A percentile compares a stretch with the other conserved stretches of the same genome.
phyloP scores from a whole-genome alignment of 257 asterid genomes.

The Solanum gandarillasii region DNA sequence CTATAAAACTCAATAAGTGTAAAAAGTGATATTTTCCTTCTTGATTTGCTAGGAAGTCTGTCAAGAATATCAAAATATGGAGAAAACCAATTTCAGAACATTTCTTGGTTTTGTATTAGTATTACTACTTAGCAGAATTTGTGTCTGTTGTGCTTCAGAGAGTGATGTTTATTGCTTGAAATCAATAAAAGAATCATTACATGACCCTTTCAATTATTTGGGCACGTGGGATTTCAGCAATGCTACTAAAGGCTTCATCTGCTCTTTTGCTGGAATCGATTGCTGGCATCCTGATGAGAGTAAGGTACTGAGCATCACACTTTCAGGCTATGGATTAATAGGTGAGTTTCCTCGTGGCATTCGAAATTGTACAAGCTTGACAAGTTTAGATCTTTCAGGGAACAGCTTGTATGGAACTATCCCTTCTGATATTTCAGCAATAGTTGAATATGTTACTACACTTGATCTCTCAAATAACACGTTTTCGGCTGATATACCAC shows the following conservation, averaged over 20 bases:
- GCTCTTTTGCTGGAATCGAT: too few species aligned
- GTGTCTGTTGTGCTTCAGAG: neutral
- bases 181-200: neutral
- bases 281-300: neutral
- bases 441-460: neutral
- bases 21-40: neutral
- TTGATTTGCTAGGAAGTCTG: neutral
- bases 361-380: neutral
- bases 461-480: slow-evolving; percentile 18
- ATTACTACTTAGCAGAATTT: neutral
- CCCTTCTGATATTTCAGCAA: slow-evolving; percentile 1
- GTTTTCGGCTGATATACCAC: slow-evolving; percentile 9
- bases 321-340: neutral
- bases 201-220: neutral
- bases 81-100: neutral
- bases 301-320: neutral
- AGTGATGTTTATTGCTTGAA: neutral
- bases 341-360: slow-evolving; percentile 16
- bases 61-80: neutral
- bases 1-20: neutral
- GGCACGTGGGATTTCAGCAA: neutral
- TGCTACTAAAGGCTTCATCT: neutral
- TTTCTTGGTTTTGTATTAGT: neutral
- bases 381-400: slow-evolving; percentile 5
- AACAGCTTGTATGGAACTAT: slow-evolving; percentile 14